Evolutionary conservation across 768 basidiomycete species (phyloP), one percentile per base, ranked within the genome.

Genomic region (Boletus eberwhitei): DNA sequence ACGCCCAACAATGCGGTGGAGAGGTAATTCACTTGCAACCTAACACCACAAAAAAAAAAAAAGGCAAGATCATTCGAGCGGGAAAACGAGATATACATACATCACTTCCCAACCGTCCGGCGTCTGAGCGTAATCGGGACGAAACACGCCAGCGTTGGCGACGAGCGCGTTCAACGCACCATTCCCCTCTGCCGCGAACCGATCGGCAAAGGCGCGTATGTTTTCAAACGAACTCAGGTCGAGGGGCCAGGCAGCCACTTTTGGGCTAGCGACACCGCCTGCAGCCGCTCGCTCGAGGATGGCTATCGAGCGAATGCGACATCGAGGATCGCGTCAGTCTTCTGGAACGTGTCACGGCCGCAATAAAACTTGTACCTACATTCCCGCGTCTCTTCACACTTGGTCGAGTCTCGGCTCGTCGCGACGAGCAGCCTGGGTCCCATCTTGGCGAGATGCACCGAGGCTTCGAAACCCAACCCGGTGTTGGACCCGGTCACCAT

Each of bases 401-500:
- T 66, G 29, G 34, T 48, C 24, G 57, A 24, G 50, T 64, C 66
- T 38, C 75, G 63, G 54, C 73, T 71, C 4, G 70, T 72, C 17
- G 73, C 61, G 31, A 76, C 53, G 1, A 76, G 60, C 19, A 59
- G 38, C 19, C 51, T 69, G 8, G 74, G 71, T 7, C 45, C 48
- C 69, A 75, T 68, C 17, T 55, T 49, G 3, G 68, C 68, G 39
- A 76, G 60, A 50, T 71, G 68, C 19, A 64, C 58, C 4, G 67
- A 59, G 5, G 73, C 63, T 48, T 70, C 70, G 21, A 68, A 57
- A 22, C 64, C 71, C 22, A 71, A 22, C 12, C 65, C 83, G 21
- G 70, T 68, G 58, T 81, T 85, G 0, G 80, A 78, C 6, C 75
- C 76, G 24, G 74, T 71, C 22, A 85, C 74, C 21, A 83, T 48